These are phyloP conservation scores for Pleurotus salmoneostramineus DNA, from an alignment of 768 basidiomycete genomes.

Conservation along the genomic window DNA sequence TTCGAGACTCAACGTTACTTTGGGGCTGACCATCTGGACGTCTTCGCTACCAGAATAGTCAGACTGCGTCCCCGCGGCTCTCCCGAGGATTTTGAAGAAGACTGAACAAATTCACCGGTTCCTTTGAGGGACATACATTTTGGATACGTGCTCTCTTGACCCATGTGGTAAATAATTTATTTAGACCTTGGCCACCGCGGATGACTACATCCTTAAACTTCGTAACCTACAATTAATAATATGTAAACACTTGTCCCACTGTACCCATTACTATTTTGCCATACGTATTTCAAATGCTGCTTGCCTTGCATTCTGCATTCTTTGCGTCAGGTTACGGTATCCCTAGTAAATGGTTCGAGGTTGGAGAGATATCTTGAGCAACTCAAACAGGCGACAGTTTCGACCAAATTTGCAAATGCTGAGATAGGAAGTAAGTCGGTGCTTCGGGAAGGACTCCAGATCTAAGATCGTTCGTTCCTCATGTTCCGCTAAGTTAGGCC, in stretches of 20 bases:
- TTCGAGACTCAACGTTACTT: slow-evolving; percentile 71
- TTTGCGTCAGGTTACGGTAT: neutral
- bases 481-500: neutral
- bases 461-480: neutral
- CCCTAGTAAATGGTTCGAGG: neutral
- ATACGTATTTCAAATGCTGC: too few species aligned
- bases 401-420: neutral
- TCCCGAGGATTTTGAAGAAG: slow-evolving; percentile 25
- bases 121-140: slow-evolving; percentile 2
- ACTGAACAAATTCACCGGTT: neutral
- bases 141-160: slow-evolving; percentile 2
- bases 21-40: slow-evolving; percentile 47
- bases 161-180: neutral
- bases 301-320: neutral
- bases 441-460: neutral
- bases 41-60: slow-evolving; percentile 46
- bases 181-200: neutral
- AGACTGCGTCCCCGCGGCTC: slow-evolving; percentile 34
- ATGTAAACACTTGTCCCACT: neutral
- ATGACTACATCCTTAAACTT: neutral
- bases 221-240: neutral
- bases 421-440: neutral
- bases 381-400: too few species aligned
- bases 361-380: too few species aligned
- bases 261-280: neutral